These are phyloP conservation scores for Carpinus fangiana DNA, from an alignment of 306 rosid genomes.

Conservation along the genomic window DNA sequence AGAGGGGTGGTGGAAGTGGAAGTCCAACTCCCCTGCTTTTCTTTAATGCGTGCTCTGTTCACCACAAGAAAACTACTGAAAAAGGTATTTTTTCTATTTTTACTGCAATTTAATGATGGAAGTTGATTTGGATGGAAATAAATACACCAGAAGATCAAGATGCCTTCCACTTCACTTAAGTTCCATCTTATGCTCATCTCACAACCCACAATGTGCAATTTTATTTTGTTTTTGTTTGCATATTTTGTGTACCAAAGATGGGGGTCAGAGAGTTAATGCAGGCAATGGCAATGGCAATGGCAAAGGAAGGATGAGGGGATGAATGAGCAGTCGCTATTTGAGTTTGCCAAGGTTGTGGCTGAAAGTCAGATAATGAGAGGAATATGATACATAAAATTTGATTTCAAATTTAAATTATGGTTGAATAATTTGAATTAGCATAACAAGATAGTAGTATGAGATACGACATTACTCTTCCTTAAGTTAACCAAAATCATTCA, in stretches of 20 bases:
- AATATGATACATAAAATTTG: too few relatives aligned
- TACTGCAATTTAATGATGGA: background rate
- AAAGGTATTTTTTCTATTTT: background rate
- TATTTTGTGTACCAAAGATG: background rate
- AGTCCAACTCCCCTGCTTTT: background rate
- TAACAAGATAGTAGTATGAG: too few relatives aligned
- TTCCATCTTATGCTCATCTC: background rate
- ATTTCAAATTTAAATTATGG: background rate
- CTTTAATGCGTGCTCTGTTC: background rate
- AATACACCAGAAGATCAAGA: background rate
- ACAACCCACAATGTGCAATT: background rate
- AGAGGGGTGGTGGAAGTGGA: too few relatives aligned
- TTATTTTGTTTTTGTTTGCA: background rate
- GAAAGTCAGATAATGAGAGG: background rate
- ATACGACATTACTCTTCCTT: too few relatives aligned
- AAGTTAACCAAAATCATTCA: too few relatives aligned
- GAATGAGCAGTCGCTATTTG: too few relatives aligned
- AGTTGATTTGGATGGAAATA: background rate
- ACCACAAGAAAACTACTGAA: background rate
- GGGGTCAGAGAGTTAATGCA: background rate
- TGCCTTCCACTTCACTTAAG: background rate
- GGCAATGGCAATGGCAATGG: background rate
- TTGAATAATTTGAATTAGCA: too few relatives aligned
- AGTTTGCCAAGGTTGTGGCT: background rate
- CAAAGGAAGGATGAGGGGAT: too few relatives aligned